Percentiles rank a stretch among this genome's conserved stretches.
phyloP scores from a whole-genome alignment of 1,284 basidiomycete genomes.

The Caloboletus inedulis region DNA sequence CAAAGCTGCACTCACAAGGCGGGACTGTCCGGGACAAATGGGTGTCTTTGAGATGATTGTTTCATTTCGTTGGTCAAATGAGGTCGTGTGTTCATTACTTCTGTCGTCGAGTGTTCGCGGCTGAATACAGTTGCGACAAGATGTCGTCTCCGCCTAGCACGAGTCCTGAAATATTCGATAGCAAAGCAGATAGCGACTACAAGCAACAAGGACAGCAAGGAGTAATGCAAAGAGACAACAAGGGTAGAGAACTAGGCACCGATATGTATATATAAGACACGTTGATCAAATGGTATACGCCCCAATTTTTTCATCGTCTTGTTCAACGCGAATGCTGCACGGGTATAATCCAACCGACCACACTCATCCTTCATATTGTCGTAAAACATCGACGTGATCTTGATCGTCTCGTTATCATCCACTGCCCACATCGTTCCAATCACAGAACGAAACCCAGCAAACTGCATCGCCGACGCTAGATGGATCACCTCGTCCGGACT shows the following conservation, averaged over 20 bases:
- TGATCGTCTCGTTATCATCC: background rate
- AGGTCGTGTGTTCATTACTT: no score
- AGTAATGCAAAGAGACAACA: background rate
- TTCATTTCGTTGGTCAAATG: no score
- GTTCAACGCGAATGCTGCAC: background rate
- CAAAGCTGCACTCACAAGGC: no score
- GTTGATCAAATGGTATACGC: background rate
- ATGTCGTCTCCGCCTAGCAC: no score
- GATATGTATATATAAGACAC: background rate
- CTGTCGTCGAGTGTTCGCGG: no score
- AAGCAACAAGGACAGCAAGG: background rate
- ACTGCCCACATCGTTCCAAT: background rate
- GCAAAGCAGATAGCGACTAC: background rate
- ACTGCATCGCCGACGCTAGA: background rate
- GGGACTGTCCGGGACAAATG: no score
- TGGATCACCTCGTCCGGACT: background rate
- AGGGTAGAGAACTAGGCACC: background rate
- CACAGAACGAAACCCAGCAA: background rate
- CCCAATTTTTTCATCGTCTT: background rate
- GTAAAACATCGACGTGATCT: background rate
- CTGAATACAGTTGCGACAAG: no score
- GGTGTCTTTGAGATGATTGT: no score
- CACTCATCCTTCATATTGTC: background rate
- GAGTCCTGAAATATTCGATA: background rate
- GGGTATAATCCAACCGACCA: background rate